Conservation (phyloP, 257 asterid genomes). For the Nicotiana otophora region DNA sequence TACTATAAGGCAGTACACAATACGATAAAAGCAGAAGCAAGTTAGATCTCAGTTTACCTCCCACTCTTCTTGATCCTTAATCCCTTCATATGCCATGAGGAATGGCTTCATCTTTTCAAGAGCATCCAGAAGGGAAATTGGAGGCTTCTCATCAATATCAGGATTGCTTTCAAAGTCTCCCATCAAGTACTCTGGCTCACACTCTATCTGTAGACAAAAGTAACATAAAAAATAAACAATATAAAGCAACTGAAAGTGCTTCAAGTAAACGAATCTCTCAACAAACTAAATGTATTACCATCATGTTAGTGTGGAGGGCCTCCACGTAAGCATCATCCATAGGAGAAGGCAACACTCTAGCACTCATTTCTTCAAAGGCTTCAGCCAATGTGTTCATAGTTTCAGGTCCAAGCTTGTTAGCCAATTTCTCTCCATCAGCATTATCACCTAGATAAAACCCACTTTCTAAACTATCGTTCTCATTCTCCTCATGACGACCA, state of each 20-base stretch:
- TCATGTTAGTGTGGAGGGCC: slow-evolving; percentile 60
- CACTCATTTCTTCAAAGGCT: slow-evolving; percentile 56
- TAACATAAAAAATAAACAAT: neutral
- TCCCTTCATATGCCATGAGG: slow-evolving; percentile 76
- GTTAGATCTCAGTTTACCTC: slow-evolving; percentile 46
- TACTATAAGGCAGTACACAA: neutral
- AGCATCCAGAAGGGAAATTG: slow-evolving; percentile 68
- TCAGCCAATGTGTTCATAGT: slow-evolving; percentile 45
- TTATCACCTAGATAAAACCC: slow-evolving; percentile 45
- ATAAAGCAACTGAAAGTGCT: neutral
- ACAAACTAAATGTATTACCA: slow-evolving; percentile 34
- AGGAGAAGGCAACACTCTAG: slow-evolving; percentile 63
- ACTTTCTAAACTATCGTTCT: slow-evolving; percentile 28
- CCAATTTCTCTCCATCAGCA: slow-evolving; percentile 56
- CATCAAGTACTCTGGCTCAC: slow-evolving; percentile 83
- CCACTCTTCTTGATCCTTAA: slow-evolving; percentile 84
- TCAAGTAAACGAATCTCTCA: neutral
- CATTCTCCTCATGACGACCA: slow-evolving; percentile 20
- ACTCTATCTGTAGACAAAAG: slow-evolving; percentile 57
- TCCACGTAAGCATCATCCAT: slow-evolving; percentile 54
- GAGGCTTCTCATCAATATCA: slow-evolving; percentile 85
- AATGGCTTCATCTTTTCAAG: slow-evolving; percentile 90
- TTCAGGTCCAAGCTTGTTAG: slow-evolving; percentile 67
- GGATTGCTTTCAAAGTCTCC: slow-evolving; percentile 80
- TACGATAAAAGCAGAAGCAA: neutral